Evolutionary conservation across 768 basidiomycete genomes (phyloP), one percentile per base, ranked within the genome.

Genomic region (Mycena kentingensis): DNA sequence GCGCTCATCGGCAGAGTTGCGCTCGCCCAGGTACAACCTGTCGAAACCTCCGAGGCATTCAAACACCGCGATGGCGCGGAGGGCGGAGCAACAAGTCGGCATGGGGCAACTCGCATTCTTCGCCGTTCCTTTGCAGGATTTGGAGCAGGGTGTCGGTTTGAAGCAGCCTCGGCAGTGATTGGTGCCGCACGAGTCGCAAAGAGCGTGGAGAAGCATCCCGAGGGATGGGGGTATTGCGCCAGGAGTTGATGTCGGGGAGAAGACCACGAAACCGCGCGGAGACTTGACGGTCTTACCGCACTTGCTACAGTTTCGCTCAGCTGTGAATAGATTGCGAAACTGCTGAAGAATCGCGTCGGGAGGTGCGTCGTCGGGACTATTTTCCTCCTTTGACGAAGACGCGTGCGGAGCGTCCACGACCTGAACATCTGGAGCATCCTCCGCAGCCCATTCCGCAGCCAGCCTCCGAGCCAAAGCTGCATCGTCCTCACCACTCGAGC

Each of bases 81-180:
- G 69, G 39, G 74, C 72, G 11, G 78, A 67, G 58, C 79, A 82
- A 62, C 80, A 82, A 3, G 62, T 61, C 26, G 66, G 41, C 32
- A 76, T 68, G 2, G 60, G 44, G 58, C 80, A 82, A 3, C 52
- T 52, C 3, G 52, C 22, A 34, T 66, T 69, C 32, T 65, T 68
- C 6, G 60, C 41, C 29, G 57, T 61, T 11, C 79, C 78, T 65
- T 73, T 76, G 64, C 80, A 82, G 2, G 67, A 60, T 12, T 54
- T 32, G 5, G 68, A 56, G 59, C 81, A 82, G 34, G 54, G 31
- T 21, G 76, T 32, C 4, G 70, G 64, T 12, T 59, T 63, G 60
- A 78, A 75, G 62, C 81, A 82, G 10, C 79, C 80, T 46, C 80
- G 66, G 62, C 80, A 81, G 52, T 79, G 72, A 41, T 70, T 74